Evolutionary conservation across 1,284 basidiomycete genomes (phyloP).

Genomic region (Ustilago crameri): DNA sequence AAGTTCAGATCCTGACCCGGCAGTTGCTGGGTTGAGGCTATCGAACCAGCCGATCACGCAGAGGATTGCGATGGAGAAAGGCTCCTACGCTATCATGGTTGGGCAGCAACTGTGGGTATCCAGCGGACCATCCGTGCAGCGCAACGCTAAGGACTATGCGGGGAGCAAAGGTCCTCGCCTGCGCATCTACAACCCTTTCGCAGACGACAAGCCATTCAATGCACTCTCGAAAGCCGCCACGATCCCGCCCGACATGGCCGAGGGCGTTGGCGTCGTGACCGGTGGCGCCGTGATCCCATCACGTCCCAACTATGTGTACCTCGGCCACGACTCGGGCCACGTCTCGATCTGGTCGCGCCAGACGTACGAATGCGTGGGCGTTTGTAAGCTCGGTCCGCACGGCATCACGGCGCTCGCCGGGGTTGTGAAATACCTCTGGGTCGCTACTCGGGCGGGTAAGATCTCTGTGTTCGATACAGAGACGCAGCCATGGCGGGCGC

Average conservation of each 20-base stretch:
- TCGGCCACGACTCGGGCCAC: conserved; percentile 93
- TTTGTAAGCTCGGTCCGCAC: conserved; percentile 44
- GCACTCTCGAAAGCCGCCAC: conserved; percentile 51
- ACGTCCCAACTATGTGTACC: conserved; percentile 76
- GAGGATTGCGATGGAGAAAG: conserved; percentile 61
- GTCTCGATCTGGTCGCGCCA: conserved; percentile 55
- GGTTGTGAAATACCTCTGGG: conserved; percentile 75
- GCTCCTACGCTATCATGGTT: conserved; percentile 45
- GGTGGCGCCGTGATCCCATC: conserved; percentile 81
- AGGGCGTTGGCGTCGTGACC: conserved; percentile 82
- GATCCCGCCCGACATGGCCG: conserved; percentile 70
- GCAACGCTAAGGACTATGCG: conserved; percentile 25
- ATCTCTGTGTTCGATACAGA: conserved; percentile 84
- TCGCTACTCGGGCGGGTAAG: conserved; percentile 81
- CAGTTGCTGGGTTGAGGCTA: conserved; percentile 35
- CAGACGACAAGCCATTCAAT: conserved; percentile 63
- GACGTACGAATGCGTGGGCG: conserved; percentile 48
- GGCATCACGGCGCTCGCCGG: conserved; percentile 59
- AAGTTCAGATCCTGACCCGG: conserved; percentile 28
- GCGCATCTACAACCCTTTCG: conserved; percentile 64
- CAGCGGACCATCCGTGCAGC: conserved; percentile 21
- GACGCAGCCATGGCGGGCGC: conserved; percentile 76
- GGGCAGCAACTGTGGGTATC: conserved; percentile 65
- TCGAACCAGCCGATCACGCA: conserved; percentile 58
- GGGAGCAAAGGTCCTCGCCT: conserved; percentile 44